Evolutionary conservation across 768 basidiomycete genomes (phyloP).

Genomic region (Lactarius indigo): DNA sequence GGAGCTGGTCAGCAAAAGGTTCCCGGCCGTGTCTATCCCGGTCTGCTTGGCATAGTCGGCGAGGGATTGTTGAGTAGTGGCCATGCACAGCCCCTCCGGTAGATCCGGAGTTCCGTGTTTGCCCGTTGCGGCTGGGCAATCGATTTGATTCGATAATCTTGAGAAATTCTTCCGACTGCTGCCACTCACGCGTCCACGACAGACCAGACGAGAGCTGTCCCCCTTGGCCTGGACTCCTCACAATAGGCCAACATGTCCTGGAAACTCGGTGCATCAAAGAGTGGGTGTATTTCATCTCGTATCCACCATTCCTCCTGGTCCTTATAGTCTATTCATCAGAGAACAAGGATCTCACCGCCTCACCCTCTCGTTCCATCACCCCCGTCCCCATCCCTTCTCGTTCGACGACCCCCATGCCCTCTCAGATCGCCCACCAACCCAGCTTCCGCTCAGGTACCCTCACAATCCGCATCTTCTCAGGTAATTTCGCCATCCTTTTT

Average conservation of each 20-base stretch:
- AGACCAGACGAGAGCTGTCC: neutral
- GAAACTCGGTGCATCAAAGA: conserved; percentile 44
- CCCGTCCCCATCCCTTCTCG: conserved; percentile 65
- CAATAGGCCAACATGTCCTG: conserved; percentile 47
- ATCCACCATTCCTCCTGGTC: conserved; percentile 2
- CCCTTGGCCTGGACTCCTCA: neutral
- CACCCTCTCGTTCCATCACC: conserved; percentile 72
- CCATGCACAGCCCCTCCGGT: neutral
- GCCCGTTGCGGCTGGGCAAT: neutral
- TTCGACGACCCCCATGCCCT: conserved; percentile 67
- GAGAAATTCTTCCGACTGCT: too few relatives aligned
- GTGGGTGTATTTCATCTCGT: conserved; percentile 29
- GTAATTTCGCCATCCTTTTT: conserved; percentile 38
- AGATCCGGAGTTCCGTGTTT: conserved; percentile 7
- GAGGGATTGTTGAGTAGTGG: too few relatives aligned
- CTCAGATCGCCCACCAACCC: conserved; percentile 30
- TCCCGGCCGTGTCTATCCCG: neutral
- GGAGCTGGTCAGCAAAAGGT: neutral
- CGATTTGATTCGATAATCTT: neutral
- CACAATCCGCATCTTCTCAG: conserved; percentile 93
- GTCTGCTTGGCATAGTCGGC: neutral
- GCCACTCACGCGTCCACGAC: neutral
- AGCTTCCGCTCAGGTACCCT: conserved; percentile 86
- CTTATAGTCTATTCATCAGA: conserved; percentile 38
- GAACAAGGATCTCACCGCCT: conserved; percentile 56